Conservation (phyloP, 2,329 filamentous ascomycete species). For the Colletotrichum sojae region DNA sequence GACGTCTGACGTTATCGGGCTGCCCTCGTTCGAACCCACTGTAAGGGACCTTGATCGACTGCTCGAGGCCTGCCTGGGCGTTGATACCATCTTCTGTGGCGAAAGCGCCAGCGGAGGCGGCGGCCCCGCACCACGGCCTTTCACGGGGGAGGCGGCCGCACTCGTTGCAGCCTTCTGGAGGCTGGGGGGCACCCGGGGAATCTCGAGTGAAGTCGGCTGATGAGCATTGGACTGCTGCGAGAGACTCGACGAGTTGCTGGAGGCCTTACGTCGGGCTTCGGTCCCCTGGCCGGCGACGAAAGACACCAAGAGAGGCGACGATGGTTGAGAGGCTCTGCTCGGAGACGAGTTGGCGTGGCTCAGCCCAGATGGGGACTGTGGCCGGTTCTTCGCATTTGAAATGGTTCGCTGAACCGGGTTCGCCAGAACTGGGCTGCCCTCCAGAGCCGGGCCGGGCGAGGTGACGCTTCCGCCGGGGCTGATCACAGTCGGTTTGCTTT, state of each 20-base stretch:
- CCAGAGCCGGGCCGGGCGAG: slow-evolving; percentile 79
- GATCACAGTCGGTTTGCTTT: slow-evolving; percentile 66
- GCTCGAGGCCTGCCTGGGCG: slow-evolving; percentile 74
- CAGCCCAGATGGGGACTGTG: slow-evolving; percentile 86
- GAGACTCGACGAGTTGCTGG: slow-evolving; percentile 86
- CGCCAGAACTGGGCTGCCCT: slow-evolving; percentile 87
- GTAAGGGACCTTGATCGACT: slow-evolving; percentile 89
- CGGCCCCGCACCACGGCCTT: slow-evolving; percentile 65
- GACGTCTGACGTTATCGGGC: slow-evolving; percentile 77
- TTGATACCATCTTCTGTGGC: slow-evolving; percentile 74
- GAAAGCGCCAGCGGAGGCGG: slow-evolving; percentile 68
- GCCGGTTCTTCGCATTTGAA: slow-evolving; percentile 88
- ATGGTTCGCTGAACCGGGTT: slow-evolving; percentile 86
- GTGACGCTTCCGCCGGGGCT: slow-evolving; percentile 61
- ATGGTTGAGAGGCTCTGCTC: slow-evolving; percentile 81
- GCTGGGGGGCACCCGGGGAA: slow-evolving; percentile 72
- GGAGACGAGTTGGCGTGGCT: slow-evolving; percentile 89
- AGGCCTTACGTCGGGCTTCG: slow-evolving; percentile 88
- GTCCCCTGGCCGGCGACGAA: slow-evolving; percentile 89
- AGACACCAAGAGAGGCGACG: slow-evolving; percentile 87
- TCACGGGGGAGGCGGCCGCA: slow-evolving; percentile 67
- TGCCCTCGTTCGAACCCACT: slow-evolving; percentile 95
- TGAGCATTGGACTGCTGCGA: slow-evolving; percentile 83
- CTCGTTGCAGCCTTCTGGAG: slow-evolving; percentile 73
- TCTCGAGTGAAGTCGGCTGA: slow-evolving; percentile 81